Base-by-base conservation (phyloP, 306 rosid species). In the Vigna reflexopilosa region DNA sequence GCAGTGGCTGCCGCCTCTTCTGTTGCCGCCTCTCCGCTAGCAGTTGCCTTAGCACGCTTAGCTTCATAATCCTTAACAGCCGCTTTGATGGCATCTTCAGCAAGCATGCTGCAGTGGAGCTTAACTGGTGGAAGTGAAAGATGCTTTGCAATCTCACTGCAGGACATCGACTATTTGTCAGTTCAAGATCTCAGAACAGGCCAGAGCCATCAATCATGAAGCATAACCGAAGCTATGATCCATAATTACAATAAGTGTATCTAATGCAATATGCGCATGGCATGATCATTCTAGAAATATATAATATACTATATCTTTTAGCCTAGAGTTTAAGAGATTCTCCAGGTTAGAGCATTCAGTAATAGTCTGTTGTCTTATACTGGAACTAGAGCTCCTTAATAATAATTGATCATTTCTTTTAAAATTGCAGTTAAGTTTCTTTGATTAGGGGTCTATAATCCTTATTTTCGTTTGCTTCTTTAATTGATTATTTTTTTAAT, bases 21-120 rank as follows among this genome's bases (percentile, higher is more conserved):
- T 7, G 89, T 24, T 44, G 76, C 47, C 42, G 79, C 79, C 62
- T 82, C 84, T 70, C 85, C 50, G 44, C 49, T 14, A 22, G 80
- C 78, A 15, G 40, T 8, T 28, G 87, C 17, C 44, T 81, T 83
- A 6, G 73, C 75, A 47, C 83, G 91, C 79, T 93, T 91, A 3
- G 87, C 67, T 72, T 90, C 91, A 34, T 90, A 91, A 78, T 93
- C 98, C 76, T 93, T 91, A n/a, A 93, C 88, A 52, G 98, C 98
- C 8, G 98, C 98, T 81, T 93, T 93, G 58, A 93, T 93, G 7
- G 98, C 98, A 85, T 93, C 97, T 83, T 93, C 98, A 28, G 98
- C 98, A 72, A 93, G 97, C 97, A 93, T 93, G 89, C 96, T 91
- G 87, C 98, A 91, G 79, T 93, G 98, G 63, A 93, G 85, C 93